Percentiles rank a stretch among this genome's conserved stretches.
phyloP scores from a whole-genome alignment of 2,329 filamentous ascomycete species.

The Fusarium sp. region DNA sequence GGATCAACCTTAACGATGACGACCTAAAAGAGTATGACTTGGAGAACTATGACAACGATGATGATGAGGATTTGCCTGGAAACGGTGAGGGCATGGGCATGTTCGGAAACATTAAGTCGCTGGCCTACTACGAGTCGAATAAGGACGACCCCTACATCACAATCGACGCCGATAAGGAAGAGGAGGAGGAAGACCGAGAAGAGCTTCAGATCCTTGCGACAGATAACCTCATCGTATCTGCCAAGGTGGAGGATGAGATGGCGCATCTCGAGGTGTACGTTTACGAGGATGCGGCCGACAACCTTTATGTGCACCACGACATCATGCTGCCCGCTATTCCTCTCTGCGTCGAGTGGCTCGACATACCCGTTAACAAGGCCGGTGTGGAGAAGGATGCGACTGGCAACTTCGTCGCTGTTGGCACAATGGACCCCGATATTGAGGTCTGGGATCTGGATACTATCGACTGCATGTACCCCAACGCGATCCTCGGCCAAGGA shows the following conservation, averaged over 20 bases:
- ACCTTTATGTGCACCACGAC: slow-evolving; percentile 99
- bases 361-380: slow-evolving; percentile 86
- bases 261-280: slow-evolving; percentile 97
- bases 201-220: slow-evolving; percentile 93
- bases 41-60: slow-evolving; percentile 94
- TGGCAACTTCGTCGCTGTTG: slow-evolving; percentile 94
- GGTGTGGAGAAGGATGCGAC: slow-evolving; percentile 72
- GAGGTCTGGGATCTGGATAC: slow-evolving; percentile 98
- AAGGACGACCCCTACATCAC: slow-evolving; percentile 98
- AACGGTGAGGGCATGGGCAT: slow-evolving; percentile 83
- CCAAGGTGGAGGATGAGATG: slow-evolving; percentile 96
- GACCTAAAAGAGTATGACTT: slow-evolving; percentile 97
- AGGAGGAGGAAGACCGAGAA: slow-evolving; percentile 89
- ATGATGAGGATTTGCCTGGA: slow-evolving; percentile 64
- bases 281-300: slow-evolving; percentile 95
- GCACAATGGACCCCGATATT: slow-evolving; percentile 98
- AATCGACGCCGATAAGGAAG: slow-evolving; percentile 77
- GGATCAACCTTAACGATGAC: slow-evolving; percentile 75
- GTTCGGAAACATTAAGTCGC: slow-evolving; percentile 94
- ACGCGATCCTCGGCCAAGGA: slow-evolving; percentile 90
- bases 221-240: slow-evolving; percentile 92
- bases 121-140: slow-evolving; percentile 95
- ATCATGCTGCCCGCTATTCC: slow-evolving; percentile 99
- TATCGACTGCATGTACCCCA: slow-evolving; percentile 98
- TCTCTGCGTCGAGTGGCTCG: slow-evolving; percentile 94